A percentile compares a stretch with the other conserved stretches of the same genome.
Evolutionary conservation across 768 basidiomycete species (phyloP).

Genomic region (Macrolepiota dolichaula): DNA sequence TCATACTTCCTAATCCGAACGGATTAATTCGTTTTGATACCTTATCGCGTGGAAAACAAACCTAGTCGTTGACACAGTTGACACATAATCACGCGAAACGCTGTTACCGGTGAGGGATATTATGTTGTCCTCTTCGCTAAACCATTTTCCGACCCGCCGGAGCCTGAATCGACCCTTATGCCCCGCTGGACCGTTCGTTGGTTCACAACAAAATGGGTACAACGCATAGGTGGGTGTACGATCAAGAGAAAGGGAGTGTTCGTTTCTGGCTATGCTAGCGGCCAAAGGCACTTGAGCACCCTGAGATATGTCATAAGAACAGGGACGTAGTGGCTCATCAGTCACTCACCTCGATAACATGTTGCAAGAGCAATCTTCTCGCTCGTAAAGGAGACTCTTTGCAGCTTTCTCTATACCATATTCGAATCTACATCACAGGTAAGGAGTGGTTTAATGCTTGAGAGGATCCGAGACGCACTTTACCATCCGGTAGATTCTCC

Average conservation of each 20-base stretch:
- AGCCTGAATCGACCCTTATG: slow-evolving; percentile 51
- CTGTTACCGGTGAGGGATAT: slow-evolving; percentile 1
- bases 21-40: neutral
- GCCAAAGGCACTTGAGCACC: neutral
- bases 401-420: slow-evolving; percentile 44
- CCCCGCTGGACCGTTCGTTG: slow-evolving; percentile 47
- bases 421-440: slow-evolving; percentile 40
- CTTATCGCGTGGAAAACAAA: neutral
- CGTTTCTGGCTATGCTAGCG: neutral
- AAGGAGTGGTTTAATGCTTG: neutral
- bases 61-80: neutral
- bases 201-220: slow-evolving; percentile 53
- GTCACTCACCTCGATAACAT: slow-evolving; percentile 46
- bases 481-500: slow-evolving; percentile 47
- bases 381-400: slow-evolving; percentile 37
- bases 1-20: neutral
- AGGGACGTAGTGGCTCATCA: neutral
- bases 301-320: slow-evolving; percentile 4
- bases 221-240: slow-evolving; percentile 49
- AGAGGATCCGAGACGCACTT: slow-evolving; percentile 29
- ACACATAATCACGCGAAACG: neutral
- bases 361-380: slow-evolving; percentile 49
- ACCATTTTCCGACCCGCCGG: slow-evolving; percentile 62
- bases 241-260: neutral
- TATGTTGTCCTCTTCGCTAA: slow-evolving; percentile 19